A percentile compares a stretch with the other conserved stretches of the same genome.
These are phyloP conservation scores for Begonia loranthoides DNA, from an alignment of 306 rosid species.

Conservation along the genomic window DNA sequence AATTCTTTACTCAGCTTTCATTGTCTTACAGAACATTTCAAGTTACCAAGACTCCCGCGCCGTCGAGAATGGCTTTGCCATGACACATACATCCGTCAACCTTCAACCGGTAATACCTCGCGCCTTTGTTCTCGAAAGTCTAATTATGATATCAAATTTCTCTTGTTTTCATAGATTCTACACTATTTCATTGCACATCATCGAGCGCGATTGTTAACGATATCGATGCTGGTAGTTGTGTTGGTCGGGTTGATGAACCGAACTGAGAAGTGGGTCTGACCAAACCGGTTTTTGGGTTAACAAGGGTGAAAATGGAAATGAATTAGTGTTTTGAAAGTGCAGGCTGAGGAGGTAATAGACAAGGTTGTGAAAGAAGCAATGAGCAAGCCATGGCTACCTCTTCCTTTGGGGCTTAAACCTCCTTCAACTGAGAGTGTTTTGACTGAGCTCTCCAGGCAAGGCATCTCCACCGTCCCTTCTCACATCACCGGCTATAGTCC, in stretches of 20 bases:
- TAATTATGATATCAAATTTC: too few species aligned
- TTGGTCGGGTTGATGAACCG: too few species aligned
- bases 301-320: too few species aligned
- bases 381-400: neutral
- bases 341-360: slow-evolving; percentile 92
- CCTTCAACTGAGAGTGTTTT: slow-evolving; percentile 77
- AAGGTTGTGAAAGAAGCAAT: slow-evolving; percentile 4
- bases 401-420: slow-evolving; percentile 42
- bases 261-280: too few species aligned
- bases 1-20: slow-evolving; percentile 2
- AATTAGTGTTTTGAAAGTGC: slow-evolving; percentile 9
- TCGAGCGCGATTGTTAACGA: too few species aligned
- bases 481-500: slow-evolving; percentile 18
- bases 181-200: too few species aligned
- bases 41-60: slow-evolving; percentile 23
- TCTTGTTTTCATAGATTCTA: too few species aligned
- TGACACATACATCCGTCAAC: slow-evolving; percentile 34
- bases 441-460: slow-evolving; percentile 68
- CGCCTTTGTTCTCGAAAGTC: too few species aligned
- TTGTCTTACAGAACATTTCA: slow-evolving; percentile 31
- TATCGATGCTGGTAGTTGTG: too few species aligned
- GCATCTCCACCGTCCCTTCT: slow-evolving; percentile 55
- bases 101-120: slow-evolving; percentile 55
- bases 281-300: too few species aligned
- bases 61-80: slow-evolving; percentile 26